Conservation (phyloP, 164 flowering plant species). For the Kingdonia uniflora region DNA sequence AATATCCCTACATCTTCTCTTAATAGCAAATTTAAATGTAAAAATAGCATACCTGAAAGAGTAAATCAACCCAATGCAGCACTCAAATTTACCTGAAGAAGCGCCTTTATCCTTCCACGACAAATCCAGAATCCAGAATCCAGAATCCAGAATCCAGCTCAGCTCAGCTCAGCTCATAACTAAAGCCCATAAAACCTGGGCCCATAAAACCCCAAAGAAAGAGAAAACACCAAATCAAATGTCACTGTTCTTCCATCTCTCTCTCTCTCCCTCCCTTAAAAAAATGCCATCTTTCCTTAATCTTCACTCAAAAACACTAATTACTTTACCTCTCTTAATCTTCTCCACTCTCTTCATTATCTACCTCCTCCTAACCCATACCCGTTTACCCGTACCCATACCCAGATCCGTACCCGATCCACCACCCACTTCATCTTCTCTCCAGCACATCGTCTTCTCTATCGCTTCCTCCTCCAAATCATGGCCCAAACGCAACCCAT, state of each 20-base stretch:
- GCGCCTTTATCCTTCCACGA: too few relatives aligned
- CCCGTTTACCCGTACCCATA: constrained; percentile 12
- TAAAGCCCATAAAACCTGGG: background rate
- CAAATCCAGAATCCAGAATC: too few relatives aligned
- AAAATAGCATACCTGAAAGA: too few relatives aligned
- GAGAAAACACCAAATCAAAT: background rate
- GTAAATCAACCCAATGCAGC: too few relatives aligned
- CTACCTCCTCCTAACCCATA: constrained; percentile 14
- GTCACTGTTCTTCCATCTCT: too few relatives aligned
- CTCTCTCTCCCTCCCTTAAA: background rate
- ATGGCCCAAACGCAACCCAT: constrained; percentile 28
- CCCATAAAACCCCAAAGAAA: background rate
- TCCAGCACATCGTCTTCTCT: constrained; percentile 56
- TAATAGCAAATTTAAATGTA: too few relatives aligned
- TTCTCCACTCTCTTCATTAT: constrained; percentile 18
- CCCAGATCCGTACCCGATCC: constrained; percentile 4
- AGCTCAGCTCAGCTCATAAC: background rate
- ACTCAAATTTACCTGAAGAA: too few relatives aligned
- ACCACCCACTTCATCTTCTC: constrained; percentile 20
- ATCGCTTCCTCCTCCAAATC: constrained; percentile 56
- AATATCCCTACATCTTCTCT: too few relatives aligned
- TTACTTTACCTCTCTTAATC: constrained; percentile 16
- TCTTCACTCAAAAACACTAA: constrained; percentile 5
- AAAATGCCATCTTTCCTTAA: background rate
- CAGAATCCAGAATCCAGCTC: too few relatives aligned